Conservation (phyloP, 2,329 filamentous ascomycete species). For the Stemphylium beticola region DNA sequence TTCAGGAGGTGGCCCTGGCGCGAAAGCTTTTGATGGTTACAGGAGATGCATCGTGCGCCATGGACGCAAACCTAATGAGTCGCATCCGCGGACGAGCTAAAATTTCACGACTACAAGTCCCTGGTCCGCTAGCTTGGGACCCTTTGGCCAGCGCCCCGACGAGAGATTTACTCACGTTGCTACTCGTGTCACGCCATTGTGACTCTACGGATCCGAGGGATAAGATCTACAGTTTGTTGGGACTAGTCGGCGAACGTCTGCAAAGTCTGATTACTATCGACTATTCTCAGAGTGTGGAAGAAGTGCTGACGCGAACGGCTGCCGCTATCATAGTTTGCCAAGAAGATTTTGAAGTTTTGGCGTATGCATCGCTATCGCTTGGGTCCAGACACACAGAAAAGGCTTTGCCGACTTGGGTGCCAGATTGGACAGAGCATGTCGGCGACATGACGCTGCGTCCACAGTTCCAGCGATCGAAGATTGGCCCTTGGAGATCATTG, state of each 20-base stretch:
- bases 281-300: conserved; percentile 18
- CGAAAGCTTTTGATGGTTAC: conserved; percentile 18
- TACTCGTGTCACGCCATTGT: conserved; percentile 16
- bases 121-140: conserved; percentile 20
- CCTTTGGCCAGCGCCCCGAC: conserved; percentile 17
- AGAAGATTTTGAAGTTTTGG: conserved; percentile 15
- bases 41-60: conserved; percentile 6
- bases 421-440: conserved; percentile 11
- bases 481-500: conserved; percentile 17
- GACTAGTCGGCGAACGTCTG: conserved; percentile 13
- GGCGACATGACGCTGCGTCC: conserved; percentile 7
- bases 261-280: conserved; percentile 17
- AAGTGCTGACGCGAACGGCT: conserved; percentile 12
- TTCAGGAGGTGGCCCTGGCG: conserved; percentile 26
- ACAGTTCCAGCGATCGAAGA: conserved; percentile 11
- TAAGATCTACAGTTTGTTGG: conserved; percentile 17
- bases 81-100: conserved; percentile 19
- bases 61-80: conserved; percentile 12
- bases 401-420: conserved; percentile 16
- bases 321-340: conserved; percentile 18
- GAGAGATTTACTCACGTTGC: conserved; percentile 14
- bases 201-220: conserved; percentile 17
- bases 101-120: conserved; percentile 12
- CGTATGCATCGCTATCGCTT: conserved; percentile 12
- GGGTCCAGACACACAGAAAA: background rate